Conservation (phyloP, 148 eudicot species). For the Hydrangea macrophylla region DNA sequence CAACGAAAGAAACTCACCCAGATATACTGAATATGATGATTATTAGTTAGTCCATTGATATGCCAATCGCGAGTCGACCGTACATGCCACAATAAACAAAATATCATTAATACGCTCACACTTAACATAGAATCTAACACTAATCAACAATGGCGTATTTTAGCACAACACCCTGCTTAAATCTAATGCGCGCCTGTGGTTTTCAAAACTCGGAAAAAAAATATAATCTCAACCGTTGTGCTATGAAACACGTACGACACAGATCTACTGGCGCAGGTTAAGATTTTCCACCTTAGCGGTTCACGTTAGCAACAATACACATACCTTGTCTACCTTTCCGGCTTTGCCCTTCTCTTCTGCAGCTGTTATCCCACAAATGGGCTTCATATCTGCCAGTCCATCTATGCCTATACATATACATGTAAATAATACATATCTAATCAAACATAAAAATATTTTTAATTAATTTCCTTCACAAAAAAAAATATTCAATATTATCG, state of each 20-base stretch:
- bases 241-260: background rate
- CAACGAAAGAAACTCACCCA: slow-evolving; percentile 35
- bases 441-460: background rate
- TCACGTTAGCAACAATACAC: background rate
- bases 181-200: slow-evolving; percentile 6
- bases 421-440: background rate
- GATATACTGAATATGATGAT: slow-evolving; percentile 41
- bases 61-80: no score
- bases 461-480: background rate
- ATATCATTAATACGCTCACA: background rate
- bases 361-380: slow-evolving; percentile 81
- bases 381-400: slow-evolving; percentile 79
- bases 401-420: slow-evolving; percentile 32
- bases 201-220: slow-evolving; percentile 3
- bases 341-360: slow-evolving; percentile 86
- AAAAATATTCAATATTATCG: no score
- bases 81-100: slow-evolving; percentile 22
- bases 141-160: slow-evolving; percentile 2
- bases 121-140: slow-evolving; percentile 3
- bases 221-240: slow-evolving; percentile 3
- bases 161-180: slow-evolving; percentile 5
- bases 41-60: slow-evolving; percentile 18
- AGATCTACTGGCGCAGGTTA: background rate
- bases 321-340: slow-evolving; percentile 87
- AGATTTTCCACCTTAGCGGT: background rate